Evolutionary conservation across 495 filamentous ascomycete species (phyloP), one percentile per base, ranked within the genome.

Genomic region (Xylaria flabelliformis): DNA sequence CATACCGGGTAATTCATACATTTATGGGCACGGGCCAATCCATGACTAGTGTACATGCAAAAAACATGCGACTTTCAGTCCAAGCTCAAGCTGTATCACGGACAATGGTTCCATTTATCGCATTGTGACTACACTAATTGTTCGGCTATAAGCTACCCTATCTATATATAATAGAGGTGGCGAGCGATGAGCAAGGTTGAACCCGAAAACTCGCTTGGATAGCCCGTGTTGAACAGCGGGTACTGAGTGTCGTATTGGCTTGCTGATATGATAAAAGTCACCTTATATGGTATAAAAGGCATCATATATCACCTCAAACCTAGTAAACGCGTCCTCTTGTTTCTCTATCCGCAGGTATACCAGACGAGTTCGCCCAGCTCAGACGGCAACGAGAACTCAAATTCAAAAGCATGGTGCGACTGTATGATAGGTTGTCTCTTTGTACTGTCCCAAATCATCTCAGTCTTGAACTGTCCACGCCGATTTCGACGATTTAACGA

Each of bases 231-330:
- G 46, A 53, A 21, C 17, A 51, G 24, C 42, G 42, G 53, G 41
- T 58, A 34, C 21, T n/a, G 24, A 36, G 29, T 24, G 34, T 71
- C 34, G 48, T 64, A 64, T 21, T 56, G 69, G 46, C n/a, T 55
- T 56, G 59, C 39, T 39, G 21, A 17, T 51, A 48, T 17, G 39
- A 56, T 55, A 56, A 46, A 56, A 29, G 34, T n/a, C 15, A 26
- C n/a, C 32, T 44, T 55, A 50, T 55, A 64, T 44, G 46, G 36
- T 71, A 71, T 71, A 71, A 71, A 56, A 29, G 59, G 29, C 32
- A 64, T 55, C 36, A 39, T 70, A 71, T 64, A 71, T 26, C 15
- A 26, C 48, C 36, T 56, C 50, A 48, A 71, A 71, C 29, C 59
- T 34, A 46, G 9, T 42, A 44, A 56, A 32, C 34, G 36, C 36